A percentile compares a stretch with the other conserved stretches of the same genome.
Evolutionary conservation across 2,329 filamentous ascomycete genomes (phyloP).

Genomic region (Sporothrix globosa): DNA sequence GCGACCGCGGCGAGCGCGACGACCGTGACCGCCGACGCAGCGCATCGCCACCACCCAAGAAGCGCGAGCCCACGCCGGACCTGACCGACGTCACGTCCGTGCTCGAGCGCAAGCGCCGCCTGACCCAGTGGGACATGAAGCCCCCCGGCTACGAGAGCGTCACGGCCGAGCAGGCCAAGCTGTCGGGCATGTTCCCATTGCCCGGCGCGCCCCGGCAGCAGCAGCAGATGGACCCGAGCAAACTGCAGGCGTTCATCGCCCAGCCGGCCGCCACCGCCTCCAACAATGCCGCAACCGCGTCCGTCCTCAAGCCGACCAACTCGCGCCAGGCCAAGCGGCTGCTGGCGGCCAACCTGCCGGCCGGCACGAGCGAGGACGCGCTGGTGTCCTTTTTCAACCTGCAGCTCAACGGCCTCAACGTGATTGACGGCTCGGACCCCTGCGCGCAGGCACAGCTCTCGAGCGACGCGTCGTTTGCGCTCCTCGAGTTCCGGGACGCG

Average conservation of each 20-base stretch:
- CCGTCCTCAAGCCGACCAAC: slow-evolving; percentile 78
- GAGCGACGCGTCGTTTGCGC: slow-evolving; percentile 75
- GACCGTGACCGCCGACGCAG: slow-evolving; percentile 62
- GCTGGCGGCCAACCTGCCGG: slow-evolving; percentile 80
- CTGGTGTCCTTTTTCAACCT: slow-evolving; percentile 90
- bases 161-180: slow-evolving; percentile 95
- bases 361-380: slow-evolving; percentile 71
- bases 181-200: slow-evolving; percentile 98
- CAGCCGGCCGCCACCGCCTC: slow-evolving; percentile 64
- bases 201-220: slow-evolving; percentile 94
- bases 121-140: slow-evolving; percentile 99
- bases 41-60: slow-evolving; percentile 79
- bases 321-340: slow-evolving; percentile 93
- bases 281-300: slow-evolving; percentile 53
- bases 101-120: slow-evolving; percentile 80
- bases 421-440: slow-evolving; percentile 80
- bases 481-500: slow-evolving; percentile 87
- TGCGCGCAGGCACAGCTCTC: slow-evolving; percentile 83
- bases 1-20: slow-evolving; percentile 62
- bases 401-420: slow-evolving; percentile 94
- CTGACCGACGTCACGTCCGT: slow-evolving; percentile 83
- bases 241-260: slow-evolving; percentile 93
- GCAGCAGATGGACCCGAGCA: slow-evolving; percentile 91
- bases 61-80: slow-evolving; percentile 94
- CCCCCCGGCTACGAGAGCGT: slow-evolving; percentile 97